Evolutionary conservation across 73 alveolate genomes (phyloP), one percentile per base, ranked within the genome.

Genomic region (Paramecium tetraurelia): DNA sequence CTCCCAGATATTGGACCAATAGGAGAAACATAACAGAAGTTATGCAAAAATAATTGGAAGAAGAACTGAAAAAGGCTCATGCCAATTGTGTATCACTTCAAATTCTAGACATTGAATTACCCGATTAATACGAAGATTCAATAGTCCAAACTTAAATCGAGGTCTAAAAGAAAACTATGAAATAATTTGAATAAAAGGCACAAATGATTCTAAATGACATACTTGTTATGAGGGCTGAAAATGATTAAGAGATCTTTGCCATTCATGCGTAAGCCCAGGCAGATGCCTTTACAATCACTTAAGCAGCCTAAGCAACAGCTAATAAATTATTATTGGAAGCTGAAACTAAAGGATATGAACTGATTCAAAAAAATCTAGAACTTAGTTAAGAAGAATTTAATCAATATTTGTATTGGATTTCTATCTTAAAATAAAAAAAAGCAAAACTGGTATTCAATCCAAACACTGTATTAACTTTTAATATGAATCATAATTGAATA

Each of bases 51-150:
- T 43, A 89, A 89, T 71, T 89, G 18, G 70, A 77, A 38, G 70
- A 41, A 8, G 94, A 89, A 71, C 29, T 89, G 14, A 89, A 89
- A 72, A 89, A 89, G 41, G 94, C 92, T 36, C 94, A 89, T 89
- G 94, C 90, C 40, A 44, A 72, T 6, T 89, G 94, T 71, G 92
- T 89, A 21, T 71, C 50, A 16, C 77, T 89, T 41, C 29, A 89
- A 57, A 77, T 89, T 14, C 69, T 89, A 12, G 87, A 83, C 35
- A 89, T 89, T 21, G 94, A 89, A 46, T 89, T 89, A 89, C 94
- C 94, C 1, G 94, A 89, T 46, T 89, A 46, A 68, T 89, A 89
- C 21, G 94, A 89, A 89, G 44, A 48, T 29, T 89, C 94, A 24
- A 89, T 89, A 7, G 94, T 89, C 4, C 22, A 35, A 35, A 89